Conservation (phyloP, 305 asterid species). For the Caryopteris hybrid region DNA sequence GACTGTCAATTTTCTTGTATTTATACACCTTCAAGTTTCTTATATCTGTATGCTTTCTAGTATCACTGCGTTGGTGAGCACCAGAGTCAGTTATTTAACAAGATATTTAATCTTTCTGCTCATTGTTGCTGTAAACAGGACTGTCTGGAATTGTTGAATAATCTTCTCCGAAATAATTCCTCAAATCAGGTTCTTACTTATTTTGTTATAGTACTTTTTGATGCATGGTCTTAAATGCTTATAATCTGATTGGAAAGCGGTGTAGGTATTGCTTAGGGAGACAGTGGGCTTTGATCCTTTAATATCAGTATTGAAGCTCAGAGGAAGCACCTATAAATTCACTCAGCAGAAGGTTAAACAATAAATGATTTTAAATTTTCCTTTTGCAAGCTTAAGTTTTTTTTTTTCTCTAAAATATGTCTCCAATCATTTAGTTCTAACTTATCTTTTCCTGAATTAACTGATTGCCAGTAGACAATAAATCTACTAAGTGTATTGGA, state of each 20-base stretch:
- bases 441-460: conserved; percentile 25
- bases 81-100: conserved; percentile 9
- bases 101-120: conserved; percentile 15
- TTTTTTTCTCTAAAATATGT: conserved; percentile 1
- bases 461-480: conserved; percentile 84
- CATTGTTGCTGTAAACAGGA: conserved; percentile 58
- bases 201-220: background rate
- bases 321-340: conserved; percentile 85
- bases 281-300: conserved; percentile 83
- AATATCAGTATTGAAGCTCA: conserved; percentile 72
- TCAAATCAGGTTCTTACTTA: conserved; percentile 75
- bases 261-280: conserved; percentile 89
- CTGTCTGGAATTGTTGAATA: conserved; percentile 82
- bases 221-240: conserved; percentile 14
- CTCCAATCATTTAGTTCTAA: conserved; percentile 30
- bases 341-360: conserved; percentile 88
- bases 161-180: conserved; percentile 77
- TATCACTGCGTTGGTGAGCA: conserved; percentile 5
- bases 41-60: background rate
- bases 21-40: background rate
- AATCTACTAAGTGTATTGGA: conserved; percentile 87
- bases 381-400: conserved; percentile 4
- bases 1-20: background rate
- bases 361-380: conserved; percentile 9
- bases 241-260: conserved; percentile 24